Base-by-base conservation (phyloP, 75 land plant species). In the Isoetes taiwanensis region DNA sequence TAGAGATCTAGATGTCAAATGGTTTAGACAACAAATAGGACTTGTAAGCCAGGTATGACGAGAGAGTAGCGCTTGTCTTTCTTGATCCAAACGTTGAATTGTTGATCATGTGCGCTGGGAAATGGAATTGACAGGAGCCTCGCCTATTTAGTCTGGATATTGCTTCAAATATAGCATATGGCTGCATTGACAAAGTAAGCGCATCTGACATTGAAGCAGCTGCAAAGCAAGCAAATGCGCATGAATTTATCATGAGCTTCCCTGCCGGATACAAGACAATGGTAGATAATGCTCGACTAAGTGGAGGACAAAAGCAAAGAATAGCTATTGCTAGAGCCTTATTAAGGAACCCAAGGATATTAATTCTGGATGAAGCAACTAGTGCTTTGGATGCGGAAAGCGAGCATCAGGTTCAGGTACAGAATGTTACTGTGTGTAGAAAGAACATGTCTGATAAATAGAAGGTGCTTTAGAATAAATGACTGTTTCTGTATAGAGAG, bases 271-370 rank as follows among this genome's bases (percentile, higher is more conserved):
- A 90, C 56, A 42, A 69, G 35, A 90, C 96, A 23, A 37, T 72
- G 23, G 79, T 90, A 38, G 90, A 90, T 61, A 72, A 85, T 69
- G 72, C 82, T 64, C 80, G 88, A 30, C 81, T 90, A 25, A 90
- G 96, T 78, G 96, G 96, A 14, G 96, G 96, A 25, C 96, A 90
- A 62, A 90, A 90, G 62, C 96, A 90, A 56, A 76, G 96, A 6
- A 85, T 90, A 43, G 91, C 96, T 14, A 90, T 90, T 69, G 96
- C 96, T 11, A 78, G 96, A 35, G 96, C 96, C 50, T 64, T 90
- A 63, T 70, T 90, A 54, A 82, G 96, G 59, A 75, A 90, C 39
- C 96, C 96, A 12, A 42, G 64, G 16, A 75, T 90, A 58, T 65
- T 90, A 69, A 64, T 90, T 64, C 79, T 90, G 59, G 96, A 90